Percentiles rank a stretch among this genome's conserved stretches.
Conservation (phyloP, 2,329 filamentous ascomycete species). For the Rutstroemia sp. region DNA sequence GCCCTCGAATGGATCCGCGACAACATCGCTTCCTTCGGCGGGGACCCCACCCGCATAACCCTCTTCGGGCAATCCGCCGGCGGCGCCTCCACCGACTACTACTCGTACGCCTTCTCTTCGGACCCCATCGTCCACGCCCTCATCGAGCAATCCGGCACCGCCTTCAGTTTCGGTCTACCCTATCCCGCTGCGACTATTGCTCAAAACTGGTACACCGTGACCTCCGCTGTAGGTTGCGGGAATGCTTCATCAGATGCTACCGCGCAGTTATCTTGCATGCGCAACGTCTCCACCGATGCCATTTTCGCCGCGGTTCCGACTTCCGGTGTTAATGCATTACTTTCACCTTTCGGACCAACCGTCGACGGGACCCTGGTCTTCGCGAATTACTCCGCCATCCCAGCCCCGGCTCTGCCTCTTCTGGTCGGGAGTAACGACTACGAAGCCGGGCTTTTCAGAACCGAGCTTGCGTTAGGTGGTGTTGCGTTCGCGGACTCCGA, state of each 20-base stretch:
- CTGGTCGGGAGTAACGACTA: slow-evolving; percentile 30
- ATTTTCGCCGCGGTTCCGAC: slow-evolving; percentile 15
- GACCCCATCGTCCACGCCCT: slow-evolving; percentile 18
- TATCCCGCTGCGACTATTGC: slow-evolving; percentile 13
- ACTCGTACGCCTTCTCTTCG: slow-evolving; percentile 5
- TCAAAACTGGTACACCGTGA: slow-evolving; percentile 20
- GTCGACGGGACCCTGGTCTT: slow-evolving; percentile 26
- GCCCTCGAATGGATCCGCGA: slow-evolving; percentile 51
- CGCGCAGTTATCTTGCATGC: slow-evolving; percentile 24
- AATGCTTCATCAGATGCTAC: slow-evolving; percentile 16
- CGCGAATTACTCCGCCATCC: slow-evolving; percentile 19
- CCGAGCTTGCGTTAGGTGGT: slow-evolving; percentile 16
- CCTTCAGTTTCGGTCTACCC: slow-evolving; percentile 20
- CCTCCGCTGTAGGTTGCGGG: slow-evolving; percentile 24
- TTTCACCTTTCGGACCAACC: slow-evolving; percentile 22
- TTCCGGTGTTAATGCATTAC: slow-evolving; percentile 7
- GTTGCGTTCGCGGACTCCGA: slow-evolving; percentile 16
- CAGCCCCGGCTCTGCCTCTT: slow-evolving; percentile 16
- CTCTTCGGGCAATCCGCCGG: slow-evolving; percentile 37
- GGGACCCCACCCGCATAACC: slow-evolving; percentile 32
- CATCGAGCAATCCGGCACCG: slow-evolving; percentile 21
- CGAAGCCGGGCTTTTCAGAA: slow-evolving; percentile 29
- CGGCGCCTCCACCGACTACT: slow-evolving; percentile 15
- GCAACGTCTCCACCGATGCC: slow-evolving; percentile 15
- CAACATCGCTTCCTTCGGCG: slow-evolving; percentile 42